Conservation (phyloP, 345 rosid species). For the Trapa bicornis region DNA sequence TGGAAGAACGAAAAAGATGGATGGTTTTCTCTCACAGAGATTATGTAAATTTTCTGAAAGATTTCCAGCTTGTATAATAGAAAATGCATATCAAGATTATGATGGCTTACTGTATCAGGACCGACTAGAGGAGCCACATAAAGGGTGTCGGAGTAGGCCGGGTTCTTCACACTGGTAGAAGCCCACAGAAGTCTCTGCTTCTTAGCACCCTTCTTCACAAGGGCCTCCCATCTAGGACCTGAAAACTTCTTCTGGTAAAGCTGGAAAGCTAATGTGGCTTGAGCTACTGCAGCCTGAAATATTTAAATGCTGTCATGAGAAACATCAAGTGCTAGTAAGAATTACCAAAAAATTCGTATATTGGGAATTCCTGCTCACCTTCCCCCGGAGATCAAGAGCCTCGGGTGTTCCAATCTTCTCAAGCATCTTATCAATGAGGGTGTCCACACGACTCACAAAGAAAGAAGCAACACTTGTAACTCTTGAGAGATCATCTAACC, state of each 20-base stretch:
- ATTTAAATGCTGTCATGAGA: not conserved
- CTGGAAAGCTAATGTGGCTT: slow-evolving; percentile 84
- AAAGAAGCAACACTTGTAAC: slow-evolving; percentile 98
- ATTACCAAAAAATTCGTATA: not conserved
- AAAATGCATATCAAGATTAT: not conserved
- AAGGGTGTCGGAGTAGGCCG: slow-evolving; percentile 81
- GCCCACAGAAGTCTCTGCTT: slow-evolving; percentile 95
- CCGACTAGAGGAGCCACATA: slow-evolving; percentile 92
- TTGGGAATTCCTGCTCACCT: slow-evolving; percentile 30
- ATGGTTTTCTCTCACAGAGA: no score
- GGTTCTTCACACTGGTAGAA: slow-evolving; percentile 95
- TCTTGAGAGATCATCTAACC: slow-evolving; percentile 77
- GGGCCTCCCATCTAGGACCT: slow-evolving; percentile 95
- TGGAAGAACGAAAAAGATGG: no score
- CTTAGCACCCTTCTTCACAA: slow-evolving; percentile 94
- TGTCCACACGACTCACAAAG: slow-evolving; percentile 95
- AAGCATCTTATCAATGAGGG: slow-evolving; percentile 89
- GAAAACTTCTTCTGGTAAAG: slow-evolving; percentile 97
- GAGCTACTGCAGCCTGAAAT: slow-evolving; percentile 89
- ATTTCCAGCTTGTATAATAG: no score
- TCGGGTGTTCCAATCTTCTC: slow-evolving; percentile 88
- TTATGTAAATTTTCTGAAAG: no score
- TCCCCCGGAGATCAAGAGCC: slow-evolving; percentile 93
- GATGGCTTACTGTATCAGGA: slow-evolving; percentile 68
- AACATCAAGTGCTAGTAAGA: not conserved